A percentile compares a stretch with the other conserved stretches of the same genome.
These are phyloP conservation scores for Simplicillium aogashimaense DNA, from an alignment of 2,329 filamentous ascomycete genomes.

Conservation along the genomic window DNA sequence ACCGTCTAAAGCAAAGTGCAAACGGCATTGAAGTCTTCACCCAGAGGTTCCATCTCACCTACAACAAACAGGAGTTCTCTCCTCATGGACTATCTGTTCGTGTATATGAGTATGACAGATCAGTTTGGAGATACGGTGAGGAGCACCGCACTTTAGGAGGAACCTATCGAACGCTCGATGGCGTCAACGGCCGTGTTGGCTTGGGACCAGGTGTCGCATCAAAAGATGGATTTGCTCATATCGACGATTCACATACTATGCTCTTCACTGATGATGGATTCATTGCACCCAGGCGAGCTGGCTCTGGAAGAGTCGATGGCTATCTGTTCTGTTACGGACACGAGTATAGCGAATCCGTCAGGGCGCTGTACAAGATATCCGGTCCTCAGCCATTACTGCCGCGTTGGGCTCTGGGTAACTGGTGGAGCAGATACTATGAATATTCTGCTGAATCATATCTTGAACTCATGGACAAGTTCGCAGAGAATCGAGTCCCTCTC, in stretches of 20 bases:
- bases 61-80: conserved; percentile 47
- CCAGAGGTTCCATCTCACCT: conserved; percentile 41
- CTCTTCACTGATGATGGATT: conserved; percentile 44
- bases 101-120: conserved; percentile 8
- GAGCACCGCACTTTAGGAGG: conserved; percentile 29
- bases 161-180: conserved; percentile 39
- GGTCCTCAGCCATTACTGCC: conserved; percentile 46
- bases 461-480: conserved; percentile 45
- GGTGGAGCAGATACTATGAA: conserved; percentile 55
- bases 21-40: conserved; percentile 45
- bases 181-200: conserved; percentile 32
- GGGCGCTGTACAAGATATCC: conserved; percentile 43
- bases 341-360: conserved; percentile 44
- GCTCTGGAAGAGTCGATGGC: conserved; percentile 38
- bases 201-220: conserved; percentile 42
- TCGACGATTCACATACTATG: conserved; percentile 48
- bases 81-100: conserved; percentile 35
- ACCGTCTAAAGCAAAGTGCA: conserved; percentile 33
- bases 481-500: conserved; percentile 39
- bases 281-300: conserved; percentile 33
- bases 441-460: conserved; percentile 48
- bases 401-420: conserved; percentile 51
- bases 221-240: conserved; percentile 34
- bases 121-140: conserved; percentile 41
- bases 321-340: conserved; percentile 52